Evolutionary conservation across 768 basidiomycete genomes (phyloP), one percentile per base, ranked within the genome.

Genomic region (Boletus barrowsii): DNA sequence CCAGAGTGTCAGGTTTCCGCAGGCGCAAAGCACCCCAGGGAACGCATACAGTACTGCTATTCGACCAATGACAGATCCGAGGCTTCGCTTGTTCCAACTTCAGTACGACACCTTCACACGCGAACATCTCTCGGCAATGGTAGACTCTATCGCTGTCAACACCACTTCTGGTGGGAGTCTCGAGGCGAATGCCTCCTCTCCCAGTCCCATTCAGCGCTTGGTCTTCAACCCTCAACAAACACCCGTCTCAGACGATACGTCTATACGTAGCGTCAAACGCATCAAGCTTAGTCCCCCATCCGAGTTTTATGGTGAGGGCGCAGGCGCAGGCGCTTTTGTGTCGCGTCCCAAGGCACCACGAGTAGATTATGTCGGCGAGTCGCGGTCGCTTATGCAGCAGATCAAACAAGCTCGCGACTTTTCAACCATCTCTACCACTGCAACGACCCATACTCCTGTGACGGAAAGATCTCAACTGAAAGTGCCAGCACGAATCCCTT

Each of bases 81-180:
- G 86, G 29, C 80, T 93, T 11, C 85, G 87, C 13, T 79, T 98
- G 36, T 98, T 98, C 73, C 89, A 93, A 65, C 90, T 94, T 48
- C 86, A 93, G 59, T 98, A 98, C 65, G 96, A 99, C 69, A 98
- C 96, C 0, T 95, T 90, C 66, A 99, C 96, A 2, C 83, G 93
- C 42, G 90, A 96, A 20, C 93, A 97, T 66, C 82, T 98, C 41
- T 93, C 92, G 3, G 93, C 90, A 0, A 82, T 98, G 73, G 93
- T 96, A 3, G 95, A 97, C 61, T 91, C 93, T 3, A 95, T 98
- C 56, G 93, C 92, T n/a, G 75, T 88, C 39, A 86, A 88, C 58
- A 83, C 85, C 0, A 82, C 83, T 0, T 86, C 88, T 29, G 83
- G 69, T 10, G 73, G 75, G 22, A 80, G 79, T 49, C 77, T 77